Conservation (phyloP, 2,329 filamentous ascomycete species). For the Nemania sp. region DNA sequence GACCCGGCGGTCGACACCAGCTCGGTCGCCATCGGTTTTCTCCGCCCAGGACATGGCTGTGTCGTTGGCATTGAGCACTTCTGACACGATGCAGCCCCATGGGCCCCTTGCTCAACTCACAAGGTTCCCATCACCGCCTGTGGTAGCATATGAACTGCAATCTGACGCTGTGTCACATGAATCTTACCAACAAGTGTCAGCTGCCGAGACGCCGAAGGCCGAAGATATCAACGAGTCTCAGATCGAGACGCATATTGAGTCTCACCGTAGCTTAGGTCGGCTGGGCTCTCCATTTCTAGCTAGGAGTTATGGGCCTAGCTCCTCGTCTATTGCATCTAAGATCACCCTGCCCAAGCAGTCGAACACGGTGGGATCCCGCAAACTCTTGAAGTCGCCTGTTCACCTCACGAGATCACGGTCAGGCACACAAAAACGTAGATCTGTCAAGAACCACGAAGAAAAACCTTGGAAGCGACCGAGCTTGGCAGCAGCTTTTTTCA, state of each 20-base stretch:
- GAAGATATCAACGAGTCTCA: slow-evolving; percentile 2
- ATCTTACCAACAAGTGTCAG: not conserved
- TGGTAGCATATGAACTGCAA: slow-evolving; percentile 30
- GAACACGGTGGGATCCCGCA: slow-evolving; percentile 55
- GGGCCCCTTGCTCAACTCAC: slow-evolving; percentile 65
- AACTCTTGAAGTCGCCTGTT: slow-evolving; percentile 58
- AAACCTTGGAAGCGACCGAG: slow-evolving; percentile 58
- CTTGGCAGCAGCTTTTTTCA: slow-evolving; percentile 58
- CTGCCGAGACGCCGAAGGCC: slow-evolving; percentile 1
- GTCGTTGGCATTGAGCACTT: slow-evolving; percentile 65
- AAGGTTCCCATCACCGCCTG: slow-evolving; percentile 44
- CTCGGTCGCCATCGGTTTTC: slow-evolving; percentile 55
- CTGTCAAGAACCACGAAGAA: slow-evolving; percentile 52
- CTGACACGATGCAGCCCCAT: slow-evolving; percentile 66
- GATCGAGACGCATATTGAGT: not conserved
- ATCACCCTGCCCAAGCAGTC: slow-evolving; percentile 49
- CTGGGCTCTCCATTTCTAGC: slow-evolving; percentile 61
- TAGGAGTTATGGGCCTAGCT: slow-evolving; percentile 66
- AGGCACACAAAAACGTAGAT: slow-evolving; percentile 60
- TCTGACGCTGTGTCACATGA: slow-evolving; percentile 10
- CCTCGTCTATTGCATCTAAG: slow-evolving; percentile 50
- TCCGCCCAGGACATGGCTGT: slow-evolving; percentile 65
- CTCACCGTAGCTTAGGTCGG: slow-evolving; percentile 35
- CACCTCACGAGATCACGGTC: slow-evolving; percentile 55
- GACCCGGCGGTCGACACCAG: slow-evolving; percentile 54